Conservation (phyloP, 306 rosid species). For the Trichosanthes cucumerina region DNA sequence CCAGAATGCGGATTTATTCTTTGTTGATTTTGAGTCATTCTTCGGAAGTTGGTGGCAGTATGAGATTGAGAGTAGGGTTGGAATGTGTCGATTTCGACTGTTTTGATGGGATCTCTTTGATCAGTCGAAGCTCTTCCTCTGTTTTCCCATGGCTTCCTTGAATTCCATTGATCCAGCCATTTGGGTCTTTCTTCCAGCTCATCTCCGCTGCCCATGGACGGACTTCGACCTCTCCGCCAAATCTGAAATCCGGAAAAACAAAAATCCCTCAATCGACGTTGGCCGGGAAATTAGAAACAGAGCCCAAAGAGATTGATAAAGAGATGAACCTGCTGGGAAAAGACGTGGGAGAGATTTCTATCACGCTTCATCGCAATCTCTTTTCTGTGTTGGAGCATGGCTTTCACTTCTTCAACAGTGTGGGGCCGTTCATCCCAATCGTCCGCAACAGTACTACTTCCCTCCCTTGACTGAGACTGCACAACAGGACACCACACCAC, state of each 20-base stretch:
- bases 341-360: constrained; percentile 56
- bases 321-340: constrained; percentile 69
- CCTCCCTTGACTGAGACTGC: constrained; percentile 61
- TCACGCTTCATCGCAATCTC: constrained; percentile 71
- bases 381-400: constrained; percentile 77
- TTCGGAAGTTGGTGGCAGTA: constrained; percentile 44
- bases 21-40: constrained; percentile 60
- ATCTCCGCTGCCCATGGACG: constrained; percentile 81
- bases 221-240: constrained; percentile 53
- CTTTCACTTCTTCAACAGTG: constrained; percentile 89
- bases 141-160: constrained; percentile 70
- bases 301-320: not conserved
- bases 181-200: constrained; percentile 78
- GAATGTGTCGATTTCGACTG: constrained; percentile 81
- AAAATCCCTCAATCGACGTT: not conserved
- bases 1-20: constrained; percentile 43
- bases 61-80: constrained; percentile 66
- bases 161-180: constrained; percentile 79
- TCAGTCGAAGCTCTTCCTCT: constrained; percentile 88
- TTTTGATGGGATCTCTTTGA: constrained; percentile 70
- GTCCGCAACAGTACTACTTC: constrained; percentile 55
- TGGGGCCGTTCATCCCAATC: constrained; percentile 88
- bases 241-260: constrained; percentile 44
- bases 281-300: not conserved
- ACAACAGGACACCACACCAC: not conserved